Conservation (phyloP, 2,329 filamentous ascomycete species). For the Stagonosporopsis chrysanthemi region DNA sequence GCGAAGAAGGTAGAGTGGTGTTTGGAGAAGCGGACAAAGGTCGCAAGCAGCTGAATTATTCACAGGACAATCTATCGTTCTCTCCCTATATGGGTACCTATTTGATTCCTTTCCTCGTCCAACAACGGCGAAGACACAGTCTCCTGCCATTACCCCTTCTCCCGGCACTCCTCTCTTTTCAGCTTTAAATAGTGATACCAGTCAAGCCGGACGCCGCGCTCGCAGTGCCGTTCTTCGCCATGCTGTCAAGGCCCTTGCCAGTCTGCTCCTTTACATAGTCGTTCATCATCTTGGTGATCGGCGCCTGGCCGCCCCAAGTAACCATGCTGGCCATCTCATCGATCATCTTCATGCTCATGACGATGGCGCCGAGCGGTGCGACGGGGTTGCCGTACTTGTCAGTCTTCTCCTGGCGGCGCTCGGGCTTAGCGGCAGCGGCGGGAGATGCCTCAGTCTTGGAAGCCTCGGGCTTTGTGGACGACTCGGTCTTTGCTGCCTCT, state of each 20-base stretch:
- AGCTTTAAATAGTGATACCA: slow-evolving; percentile 9
- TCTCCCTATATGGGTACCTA: neutral
- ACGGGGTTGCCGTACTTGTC: slow-evolving; percentile 31
- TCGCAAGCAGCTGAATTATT: slow-evolving; percentile 5
- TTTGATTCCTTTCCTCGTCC: neutral
- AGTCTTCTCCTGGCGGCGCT: slow-evolving; percentile 27
- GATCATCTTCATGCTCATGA: slow-evolving; percentile 47
- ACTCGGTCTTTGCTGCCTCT: slow-evolving; percentile 17
- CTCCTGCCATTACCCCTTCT: neutral
- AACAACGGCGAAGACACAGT: slow-evolving; percentile 13
- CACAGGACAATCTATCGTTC: slow-evolving; percentile 3
- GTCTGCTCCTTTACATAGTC: slow-evolving; percentile 42
- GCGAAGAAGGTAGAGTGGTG: neutral
- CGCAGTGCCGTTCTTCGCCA: slow-evolving; percentile 11
- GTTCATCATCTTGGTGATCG: slow-evolving; percentile 47
- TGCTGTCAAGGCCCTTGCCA: slow-evolving; percentile 20
- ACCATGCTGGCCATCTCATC: slow-evolving; percentile 41
- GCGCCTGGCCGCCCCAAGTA: slow-evolving; percentile 40
- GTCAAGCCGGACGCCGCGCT: neutral
- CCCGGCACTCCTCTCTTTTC: neutral
- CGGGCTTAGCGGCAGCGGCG: slow-evolving; percentile 26
- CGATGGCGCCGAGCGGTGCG: slow-evolving; percentile 36
- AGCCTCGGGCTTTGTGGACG: slow-evolving; percentile 16
- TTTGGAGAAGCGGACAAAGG: neutral
- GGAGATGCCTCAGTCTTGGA: slow-evolving; percentile 16